phyloP scores from a whole-genome alignment of 441 rosid genomes.

The Aquilaria agallochum region DNA sequence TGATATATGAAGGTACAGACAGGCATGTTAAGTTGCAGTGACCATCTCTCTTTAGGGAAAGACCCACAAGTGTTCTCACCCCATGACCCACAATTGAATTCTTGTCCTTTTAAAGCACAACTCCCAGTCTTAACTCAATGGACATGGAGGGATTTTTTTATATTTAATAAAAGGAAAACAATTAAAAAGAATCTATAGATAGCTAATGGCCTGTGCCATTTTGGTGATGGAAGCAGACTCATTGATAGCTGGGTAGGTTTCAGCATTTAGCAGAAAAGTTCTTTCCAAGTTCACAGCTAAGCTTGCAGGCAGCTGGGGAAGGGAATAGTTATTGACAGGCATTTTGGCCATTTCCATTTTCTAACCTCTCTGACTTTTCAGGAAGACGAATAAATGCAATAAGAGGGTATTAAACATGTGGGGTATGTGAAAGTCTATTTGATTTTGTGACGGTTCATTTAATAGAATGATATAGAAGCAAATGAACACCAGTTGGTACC shows the following conservation, averaged over 20 bases:
- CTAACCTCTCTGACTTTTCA: background rate
- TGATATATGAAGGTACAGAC: too few species aligned
- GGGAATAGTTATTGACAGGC: background rate
- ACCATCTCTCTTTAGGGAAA: background rate
- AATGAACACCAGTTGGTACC: too few species aligned
- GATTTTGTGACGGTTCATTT: too few species aligned
- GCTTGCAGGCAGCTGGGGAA: background rate
- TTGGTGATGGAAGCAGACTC: background rate
- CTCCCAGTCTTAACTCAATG: background rate
- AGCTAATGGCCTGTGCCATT: background rate
- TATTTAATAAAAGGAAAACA: background rate
- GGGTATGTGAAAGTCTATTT: too few species aligned
- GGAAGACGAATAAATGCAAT: too few species aligned
- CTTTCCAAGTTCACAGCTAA: constrained; percentile 1
- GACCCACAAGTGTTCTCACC: constrained; percentile 7
- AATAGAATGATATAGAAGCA: too few species aligned
- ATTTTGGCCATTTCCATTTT: background rate
- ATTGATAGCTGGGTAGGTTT: constrained; percentile 9
- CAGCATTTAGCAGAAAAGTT: constrained; percentile 15
- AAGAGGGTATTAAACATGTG: too few species aligned
- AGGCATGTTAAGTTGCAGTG: too few species aligned
- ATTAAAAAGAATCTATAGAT: background rate
- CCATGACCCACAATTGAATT: constrained; percentile 38
- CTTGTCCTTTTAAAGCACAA: constrained; percentile 21
- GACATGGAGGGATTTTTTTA: background rate